Conservation (phyloP, 2,329 filamentous ascomycete species). For the Diaporthe velutina region DNA sequence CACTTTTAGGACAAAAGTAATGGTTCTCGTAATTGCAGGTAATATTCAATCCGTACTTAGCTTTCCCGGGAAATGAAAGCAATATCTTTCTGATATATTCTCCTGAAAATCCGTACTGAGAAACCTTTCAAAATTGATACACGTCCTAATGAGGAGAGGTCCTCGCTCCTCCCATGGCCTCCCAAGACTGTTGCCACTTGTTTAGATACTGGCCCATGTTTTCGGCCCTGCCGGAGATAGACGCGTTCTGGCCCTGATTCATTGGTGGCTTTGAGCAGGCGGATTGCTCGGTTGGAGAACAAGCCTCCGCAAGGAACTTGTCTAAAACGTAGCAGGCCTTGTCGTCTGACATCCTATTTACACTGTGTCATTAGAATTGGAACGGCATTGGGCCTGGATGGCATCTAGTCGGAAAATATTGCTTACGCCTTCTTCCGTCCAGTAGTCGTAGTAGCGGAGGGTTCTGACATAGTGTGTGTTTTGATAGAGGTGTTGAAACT, state of each 20-base stretch:
- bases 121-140: no score
- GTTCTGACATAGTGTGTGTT: background rate
- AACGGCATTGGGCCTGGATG: background rate
- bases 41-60: no score
- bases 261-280: background rate
- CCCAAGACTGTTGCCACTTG: conserved; percentile 6
- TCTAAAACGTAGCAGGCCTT: background rate
- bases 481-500: background rate
- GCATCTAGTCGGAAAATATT: background rate
- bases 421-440: background rate
- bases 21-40: no score
- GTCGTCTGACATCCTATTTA: background rate
- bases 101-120: no score
- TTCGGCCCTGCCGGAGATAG: fast-evolving
- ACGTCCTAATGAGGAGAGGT: background rate
- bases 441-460: background rate
- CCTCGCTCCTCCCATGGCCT: background rate
- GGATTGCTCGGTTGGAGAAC: background rate
- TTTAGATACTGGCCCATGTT: background rate
- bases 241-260: no score
- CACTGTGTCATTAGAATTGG: background rate
- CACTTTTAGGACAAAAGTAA: no score
- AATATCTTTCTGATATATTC: no score
- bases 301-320: background rate
- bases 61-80: no score